Evolutionary conservation across 176 grass and related monocot species (phyloP), one percentile per base, ranked within the genome.

Genomic region (Typha latifolia): DNA sequence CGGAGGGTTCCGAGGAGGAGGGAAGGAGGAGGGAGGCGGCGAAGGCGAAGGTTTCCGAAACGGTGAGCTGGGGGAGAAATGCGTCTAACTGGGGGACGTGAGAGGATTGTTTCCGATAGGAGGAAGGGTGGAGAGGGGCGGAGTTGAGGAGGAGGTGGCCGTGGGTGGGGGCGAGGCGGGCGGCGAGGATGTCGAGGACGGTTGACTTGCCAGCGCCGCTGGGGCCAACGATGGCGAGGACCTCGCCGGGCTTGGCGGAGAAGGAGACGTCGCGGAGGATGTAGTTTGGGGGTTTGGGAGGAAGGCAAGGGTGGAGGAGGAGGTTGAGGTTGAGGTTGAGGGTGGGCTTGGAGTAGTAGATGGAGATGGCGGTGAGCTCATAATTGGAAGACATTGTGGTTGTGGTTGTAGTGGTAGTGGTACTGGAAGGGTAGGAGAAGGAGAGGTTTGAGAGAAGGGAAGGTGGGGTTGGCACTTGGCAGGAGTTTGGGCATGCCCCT

Each of bases 161-260:
- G 32, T 72, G 56, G 19, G 93, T 86, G 2, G 93, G 93, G 66
- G 81, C 71, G 0, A 74, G 80, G 62, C 83, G 85, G 62, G 83
- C 83, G 0, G 93, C 85, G 0, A 97, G 93, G 69, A 97, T 92
- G 75, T 97, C 93, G 67, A 97, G 77, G 50, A 97, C 72, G 7
- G 93, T 97, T 2, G 93, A 92, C 78, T 97, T 97, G 10, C 93
- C 93, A 12, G 93, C 88, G 27, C 93, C 93, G 66, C 93, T 97
- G 0, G 93, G 93, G 0, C 93, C 93, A 0, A 97, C 93, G 32
- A 97, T 75, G 26, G 93, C 93, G 0, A 97, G 88, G 69, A 97
- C 62, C 86, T 97, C 85, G 5, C 88, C 93, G 0, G 93, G 78
- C 2, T 72, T 57, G 4, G 88, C 93, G 16, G 83, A 84, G 18